Conservation (phyloP, 169 alveolate genomes). For the Plasmodium coatneyi region DNA sequence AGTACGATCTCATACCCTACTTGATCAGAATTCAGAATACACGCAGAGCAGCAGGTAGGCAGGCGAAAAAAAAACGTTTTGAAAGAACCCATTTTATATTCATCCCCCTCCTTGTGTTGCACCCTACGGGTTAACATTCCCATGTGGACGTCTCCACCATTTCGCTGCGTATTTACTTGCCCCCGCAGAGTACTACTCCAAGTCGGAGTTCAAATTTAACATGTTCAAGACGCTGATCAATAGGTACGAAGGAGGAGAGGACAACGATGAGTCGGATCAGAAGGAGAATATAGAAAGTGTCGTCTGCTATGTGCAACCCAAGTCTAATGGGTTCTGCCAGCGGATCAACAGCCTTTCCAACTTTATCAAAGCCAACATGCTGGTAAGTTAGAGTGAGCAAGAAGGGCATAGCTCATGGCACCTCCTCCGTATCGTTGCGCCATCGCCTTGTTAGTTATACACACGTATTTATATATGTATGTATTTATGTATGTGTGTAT, state of each 20-base stretch:
- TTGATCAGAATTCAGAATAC: constrained; percentile 53
- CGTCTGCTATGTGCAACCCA: constrained; percentile 67
- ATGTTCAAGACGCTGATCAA: constrained; percentile 48
- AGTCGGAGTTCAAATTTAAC: constrained; percentile 35
- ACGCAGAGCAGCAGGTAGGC: constrained; percentile 24
- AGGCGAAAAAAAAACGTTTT: neutral
- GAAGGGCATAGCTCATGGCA: neutral
- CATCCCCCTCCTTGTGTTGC: neutral
- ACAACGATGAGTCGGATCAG: neutral
- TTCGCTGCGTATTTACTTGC: neutral
- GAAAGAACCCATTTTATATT: neutral
- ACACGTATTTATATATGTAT: neutral
- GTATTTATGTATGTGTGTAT: too few relatives aligned
- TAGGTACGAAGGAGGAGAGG: constrained; percentile 25
- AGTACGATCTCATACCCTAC: constrained; percentile 70
- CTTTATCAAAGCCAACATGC: constrained; percentile 45
- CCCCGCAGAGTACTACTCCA: constrained; percentile 8
- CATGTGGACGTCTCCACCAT: neutral
- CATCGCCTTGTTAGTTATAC: neutral
- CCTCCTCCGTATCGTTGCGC: neutral
- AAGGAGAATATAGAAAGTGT: constrained; percentile 52
- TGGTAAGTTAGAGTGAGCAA: neutral
- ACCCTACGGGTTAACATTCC: neutral
- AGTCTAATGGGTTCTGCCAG: constrained; percentile 55
- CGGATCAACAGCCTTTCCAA: constrained; percentile 41